Evolutionary conservation across 1,139 yeast genomes (phyloP).

Genomic region (Kodamaea sp.): DNA sequence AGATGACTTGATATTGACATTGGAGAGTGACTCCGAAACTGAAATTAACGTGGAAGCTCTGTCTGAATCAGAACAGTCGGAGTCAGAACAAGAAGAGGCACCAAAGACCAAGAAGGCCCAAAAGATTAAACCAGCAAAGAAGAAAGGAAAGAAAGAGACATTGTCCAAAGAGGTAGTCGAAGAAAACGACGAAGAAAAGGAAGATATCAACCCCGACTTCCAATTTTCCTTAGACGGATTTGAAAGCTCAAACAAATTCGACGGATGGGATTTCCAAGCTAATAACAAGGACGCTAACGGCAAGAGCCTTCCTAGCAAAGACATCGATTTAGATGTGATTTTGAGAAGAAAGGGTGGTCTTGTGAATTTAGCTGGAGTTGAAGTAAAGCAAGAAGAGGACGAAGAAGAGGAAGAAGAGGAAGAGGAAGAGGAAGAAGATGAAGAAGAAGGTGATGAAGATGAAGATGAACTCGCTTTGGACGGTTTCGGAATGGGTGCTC

Average conservation of each 20-base stretch:
- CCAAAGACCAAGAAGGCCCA: slow-evolving; percentile 18
- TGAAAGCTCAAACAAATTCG: slow-evolving; percentile 49
- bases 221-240: slow-evolving; percentile 63
- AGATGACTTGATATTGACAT: slow-evolving; percentile 34
- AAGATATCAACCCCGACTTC: slow-evolving; percentile 73
- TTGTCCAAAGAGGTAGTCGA: slow-evolving; percentile 16
- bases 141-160: slow-evolving; percentile 16
- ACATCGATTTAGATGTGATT: slow-evolving; percentile 85
- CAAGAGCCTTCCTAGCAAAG: slow-evolving; percentile 37
- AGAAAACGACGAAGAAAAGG: slow-evolving; percentile 33
- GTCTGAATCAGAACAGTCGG: slow-evolving; percentile 26
- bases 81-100: slow-evolving; percentile 13
- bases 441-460: slow-evolving; percentile 30
- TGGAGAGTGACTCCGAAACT: slow-evolving; percentile 67
- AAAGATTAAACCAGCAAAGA: slow-evolving; percentile 28
- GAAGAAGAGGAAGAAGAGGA: slow-evolving; percentile 32
- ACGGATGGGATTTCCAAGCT: slow-evolving; percentile 82
- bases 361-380: slow-evolving; percentile 50
- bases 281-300: slow-evolving; percentile 33
- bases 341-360: slow-evolving; percentile 81
- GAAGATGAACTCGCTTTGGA: slow-evolving; percentile 25
- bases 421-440: slow-evolving; percentile 25
- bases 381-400: slow-evolving; percentile 30
- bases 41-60: slow-evolving; percentile 13
- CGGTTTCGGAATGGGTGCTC: slow-evolving; percentile 23